Base-by-base conservation (phyloP, 352 stramenopile species). In the Peronosclerospora sorghi region DNA sequence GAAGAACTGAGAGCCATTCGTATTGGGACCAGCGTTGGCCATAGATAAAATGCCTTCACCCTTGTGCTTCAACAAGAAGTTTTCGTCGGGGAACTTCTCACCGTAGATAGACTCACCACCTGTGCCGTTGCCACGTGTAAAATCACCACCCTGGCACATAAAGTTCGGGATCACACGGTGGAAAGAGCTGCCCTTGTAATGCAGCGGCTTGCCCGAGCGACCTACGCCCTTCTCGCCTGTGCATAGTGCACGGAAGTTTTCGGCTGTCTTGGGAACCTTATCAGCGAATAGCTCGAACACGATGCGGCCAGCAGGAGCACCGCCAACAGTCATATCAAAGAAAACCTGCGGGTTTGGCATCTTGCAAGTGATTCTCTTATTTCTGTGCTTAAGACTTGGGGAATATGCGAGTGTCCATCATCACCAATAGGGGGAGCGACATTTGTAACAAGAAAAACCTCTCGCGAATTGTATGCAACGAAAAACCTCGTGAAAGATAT, bases 191-290 rank as follows among this genome's bases (percentile, higher is more conserved):
- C 70, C 74, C 67, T 89, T 90, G 62, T 62, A 92, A 68, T 92
- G 77, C 30, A 87, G 54, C 27, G 78, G 73, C 66, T 90, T 87
- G 67, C 74, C 62, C 46, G 59, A 83, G 45, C 58, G 62, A 36
- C 75, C 73, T 35, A 87, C 35, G 56, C 95, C 93, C 69, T 97
- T 87, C 68, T 99, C 96, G 58, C 97, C 97, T 30, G 95, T 99
- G 68, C 95, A 99, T 15, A 99, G 61, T 29, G 82, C 88, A 47
- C 95, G 75, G 75, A 99, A 99, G 79, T 99, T 99, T 69, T 99
- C 96, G 0, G 87, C 95, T 1, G 96, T 99, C 62, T 95, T 94
- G 46, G 78, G 78, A 26, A 91, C 78, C 64, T 85, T 86, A 68
- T 94, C 73, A 29, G 69, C 77, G 56, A 86, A 92, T 49, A 94